Evolutionary conservation across 495 filamentous ascomycete genomes (phyloP).

Genomic region (Aspergillus sclerotiicarbonarius): DNA sequence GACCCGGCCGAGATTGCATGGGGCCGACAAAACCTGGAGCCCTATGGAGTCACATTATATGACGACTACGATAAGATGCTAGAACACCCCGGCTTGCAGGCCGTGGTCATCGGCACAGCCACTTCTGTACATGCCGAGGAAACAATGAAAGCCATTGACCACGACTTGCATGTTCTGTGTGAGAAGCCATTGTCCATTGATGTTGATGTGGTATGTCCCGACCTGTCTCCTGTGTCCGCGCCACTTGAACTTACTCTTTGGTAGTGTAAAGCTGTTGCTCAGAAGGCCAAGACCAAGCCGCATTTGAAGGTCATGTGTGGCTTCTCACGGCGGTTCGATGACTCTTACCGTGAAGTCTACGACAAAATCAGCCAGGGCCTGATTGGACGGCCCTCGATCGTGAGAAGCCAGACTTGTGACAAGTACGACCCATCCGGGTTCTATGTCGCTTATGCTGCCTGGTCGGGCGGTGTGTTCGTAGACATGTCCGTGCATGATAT

Average conservation of each 20-base stretch:
- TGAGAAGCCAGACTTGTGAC: slow-evolving; percentile 58
- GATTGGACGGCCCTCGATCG: slow-evolving; percentile 49
- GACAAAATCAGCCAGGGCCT: slow-evolving; percentile 41
- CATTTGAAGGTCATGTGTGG: slow-evolving; percentile 56
- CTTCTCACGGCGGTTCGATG: slow-evolving; percentile 57
- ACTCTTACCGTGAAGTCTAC: slow-evolving; percentile 51
- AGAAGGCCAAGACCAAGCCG: slow-evolving; percentile 23
- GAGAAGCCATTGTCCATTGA: slow-evolving; percentile 48
- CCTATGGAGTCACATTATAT: slow-evolving; percentile 39
- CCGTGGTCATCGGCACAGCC: slow-evolving; percentile 45
- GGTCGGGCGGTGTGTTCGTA: slow-evolving; percentile 57
- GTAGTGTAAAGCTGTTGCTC: slow-evolving; percentile 21
- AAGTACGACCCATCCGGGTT: slow-evolving; percentile 52
- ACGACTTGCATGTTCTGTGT: slow-evolving; percentile 48
- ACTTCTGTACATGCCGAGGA: slow-evolving; percentile 50
- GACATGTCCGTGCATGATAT: slow-evolving; percentile 58
- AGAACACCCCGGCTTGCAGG: slow-evolving; percentile 42
- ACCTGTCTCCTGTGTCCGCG: slow-evolving; percentile 3
- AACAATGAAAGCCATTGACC: slow-evolving; percentile 46
- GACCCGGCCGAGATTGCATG: slow-evolving; percentile 33
- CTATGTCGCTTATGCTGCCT: slow-evolving; percentile 55
- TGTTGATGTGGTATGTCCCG: slow-evolving; percentile 40
- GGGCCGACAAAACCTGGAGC: slow-evolving; percentile 28
- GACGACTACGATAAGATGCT: slow-evolving; percentile 51
- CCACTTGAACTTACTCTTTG: background rate